Base-by-base conservation (phyloP, 1,139 yeast species). In the Pichia sp. region DNA sequence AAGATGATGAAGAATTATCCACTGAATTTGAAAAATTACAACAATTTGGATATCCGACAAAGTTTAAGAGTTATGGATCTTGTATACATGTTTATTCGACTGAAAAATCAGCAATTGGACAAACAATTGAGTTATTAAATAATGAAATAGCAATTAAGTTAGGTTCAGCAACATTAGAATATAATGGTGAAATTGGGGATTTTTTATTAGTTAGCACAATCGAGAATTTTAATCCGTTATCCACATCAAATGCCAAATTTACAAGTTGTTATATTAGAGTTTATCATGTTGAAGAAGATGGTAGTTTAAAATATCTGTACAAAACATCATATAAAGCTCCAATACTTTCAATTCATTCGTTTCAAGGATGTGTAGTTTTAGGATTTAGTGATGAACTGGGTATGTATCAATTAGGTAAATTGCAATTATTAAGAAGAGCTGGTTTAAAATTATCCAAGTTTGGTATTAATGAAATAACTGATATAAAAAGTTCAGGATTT, bases 351-450 rank as follows among this genome's bases (percentile, higher is more conserved):
- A 61, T 91, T 64, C 58, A 68, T 1, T 70, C 72, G 18, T 90
- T 87, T 66, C 78, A 82, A 44, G 87, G 85, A 0, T 74, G 75
- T 57, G 65, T 90, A 1, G 67, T 90, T 2, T 84, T 79, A 0
- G 95, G 88, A 0, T 62, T 79, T 52, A 77, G 76, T 0, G 74
- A 76, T 48, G 67, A 69, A 34, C 60, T 93, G 33, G 71, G 89
- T 25, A 61, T 88, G 9, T 90, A 78, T 64, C 95, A 84, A 42
- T 58, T 90, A 39, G 99, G 99, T 1, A 76, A 76, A 59, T 86
- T 84, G 58, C 97, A 90, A 63, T 71, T 93, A 42, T 73, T 93
- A 51, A 76, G 86, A 51, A 88, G 88, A 63, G 73, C 84, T 0
- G 70, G 79, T 1, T 67, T 79, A 54, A 70, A 60, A 22, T 64